Evolutionary conservation across 1,139 yeast species (phyloP).

Genomic region (Hansenula lynferdii): DNA sequence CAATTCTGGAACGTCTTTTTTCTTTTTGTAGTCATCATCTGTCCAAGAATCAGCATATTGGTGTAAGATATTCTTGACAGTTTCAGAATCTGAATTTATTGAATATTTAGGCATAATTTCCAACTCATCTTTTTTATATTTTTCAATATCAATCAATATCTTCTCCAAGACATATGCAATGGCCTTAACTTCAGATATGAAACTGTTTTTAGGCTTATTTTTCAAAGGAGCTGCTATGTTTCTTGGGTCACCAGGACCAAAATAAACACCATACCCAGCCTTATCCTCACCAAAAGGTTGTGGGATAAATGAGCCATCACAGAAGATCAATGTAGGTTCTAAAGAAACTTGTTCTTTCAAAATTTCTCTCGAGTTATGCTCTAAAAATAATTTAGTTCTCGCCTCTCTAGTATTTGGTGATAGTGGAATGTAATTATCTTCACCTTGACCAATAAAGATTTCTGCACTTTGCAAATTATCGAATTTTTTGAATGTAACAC

Average conservation of each 20-base stretch:
- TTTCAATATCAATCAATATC: slow-evolving; percentile 32
- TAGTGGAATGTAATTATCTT: background rate
- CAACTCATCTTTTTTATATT: slow-evolving; percentile 17
- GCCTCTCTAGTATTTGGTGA: background rate
- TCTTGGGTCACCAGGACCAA: slow-evolving; percentile 48
- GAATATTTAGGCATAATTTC: slow-evolving; percentile 26
- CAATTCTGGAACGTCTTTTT: slow-evolving; percentile 25
- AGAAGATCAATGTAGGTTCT: slow-evolving; percentile 34
- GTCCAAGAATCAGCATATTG: slow-evolving; percentile 43
- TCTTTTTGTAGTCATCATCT: slow-evolving; percentile 21
- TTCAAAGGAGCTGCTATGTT: slow-evolving; percentile 48
- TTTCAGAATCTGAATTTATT: slow-evolving; percentile 54
- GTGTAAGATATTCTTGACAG: slow-evolving; percentile 43
- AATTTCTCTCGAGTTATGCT: background rate
- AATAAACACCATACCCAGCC: slow-evolving; percentile 75
- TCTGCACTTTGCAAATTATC: slow-evolving; percentile 31
- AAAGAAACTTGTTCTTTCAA: slow-evolving; percentile 7
- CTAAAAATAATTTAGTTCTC: background rate
- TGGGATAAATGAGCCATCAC: slow-evolving; percentile 62
- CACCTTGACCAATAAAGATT: slow-evolving; percentile 24
- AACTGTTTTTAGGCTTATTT: slow-evolving; percentile 60
- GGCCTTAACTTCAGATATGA: slow-evolving; percentile 76
- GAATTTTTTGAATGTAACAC: slow-evolving; percentile 46
- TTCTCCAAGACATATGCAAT: slow-evolving; percentile 47
- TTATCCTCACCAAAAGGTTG: slow-evolving; percentile 42